Conservation (phyloP, 2,329 filamentous ascomycete species). For the Colletotrichum sp. region DNA sequence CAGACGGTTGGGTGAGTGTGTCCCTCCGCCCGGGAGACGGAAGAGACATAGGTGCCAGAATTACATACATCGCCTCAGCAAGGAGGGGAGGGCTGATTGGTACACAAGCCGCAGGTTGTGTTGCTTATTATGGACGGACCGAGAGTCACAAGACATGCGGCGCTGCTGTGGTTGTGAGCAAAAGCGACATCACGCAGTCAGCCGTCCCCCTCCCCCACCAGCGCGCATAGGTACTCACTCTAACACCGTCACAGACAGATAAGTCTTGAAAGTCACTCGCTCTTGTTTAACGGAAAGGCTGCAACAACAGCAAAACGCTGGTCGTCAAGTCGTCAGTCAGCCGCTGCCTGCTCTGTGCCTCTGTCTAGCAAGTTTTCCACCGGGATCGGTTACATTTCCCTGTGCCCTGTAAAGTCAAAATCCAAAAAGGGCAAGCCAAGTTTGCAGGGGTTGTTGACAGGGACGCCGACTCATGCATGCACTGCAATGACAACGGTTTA, state of each 20-base stretch:
- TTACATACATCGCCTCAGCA: background rate
- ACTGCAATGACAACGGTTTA: constrained; percentile 17
- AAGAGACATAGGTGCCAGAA: background rate
- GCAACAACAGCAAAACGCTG: background rate
- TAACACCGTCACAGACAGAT: background rate
- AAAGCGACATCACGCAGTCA: constrained; percentile 7
- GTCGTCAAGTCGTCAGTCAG: background rate
- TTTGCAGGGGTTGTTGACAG: constrained; percentile 11
- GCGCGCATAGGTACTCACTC: background rate
- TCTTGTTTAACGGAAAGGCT: background rate
- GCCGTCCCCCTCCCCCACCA: background rate
- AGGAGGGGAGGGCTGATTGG: background rate
- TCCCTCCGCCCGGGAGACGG: background rate
- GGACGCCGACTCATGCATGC: constrained; percentile 18
- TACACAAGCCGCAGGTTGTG: background rate
- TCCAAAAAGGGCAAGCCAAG: constrained; percentile 16
- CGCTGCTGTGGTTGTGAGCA: background rate
- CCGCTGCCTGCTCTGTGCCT: background rate
- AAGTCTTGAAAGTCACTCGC: background rate
- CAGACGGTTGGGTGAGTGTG: background rate
- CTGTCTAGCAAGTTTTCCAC: background rate
- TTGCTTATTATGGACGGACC: background rate
- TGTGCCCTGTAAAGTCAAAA: constrained; percentile 17
- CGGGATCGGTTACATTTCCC: background rate
- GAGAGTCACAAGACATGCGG: background rate